Evolutionary conservation across 1,284 basidiomycete species (phyloP).

Genomic region (Athelia sp.): DNA sequence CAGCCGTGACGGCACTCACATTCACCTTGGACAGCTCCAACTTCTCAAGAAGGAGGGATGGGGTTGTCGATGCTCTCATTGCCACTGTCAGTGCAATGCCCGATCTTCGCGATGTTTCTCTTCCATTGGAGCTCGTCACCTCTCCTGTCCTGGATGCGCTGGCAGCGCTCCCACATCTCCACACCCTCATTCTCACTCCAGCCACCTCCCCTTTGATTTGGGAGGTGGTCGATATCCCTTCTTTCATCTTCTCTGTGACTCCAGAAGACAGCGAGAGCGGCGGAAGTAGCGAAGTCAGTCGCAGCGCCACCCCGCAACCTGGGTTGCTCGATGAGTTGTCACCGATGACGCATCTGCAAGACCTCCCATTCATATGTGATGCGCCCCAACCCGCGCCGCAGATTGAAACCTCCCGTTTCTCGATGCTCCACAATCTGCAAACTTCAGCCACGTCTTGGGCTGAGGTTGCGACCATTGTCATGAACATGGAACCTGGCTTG

Average conservation of each 20-base stretch:
- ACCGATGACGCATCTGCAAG: not conserved
- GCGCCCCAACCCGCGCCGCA: not conserved
- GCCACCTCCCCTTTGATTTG: not conserved
- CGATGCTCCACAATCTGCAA: not conserved
- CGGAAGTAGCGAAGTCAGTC: not conserved
- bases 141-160: not conserved
- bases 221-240: not conserved
- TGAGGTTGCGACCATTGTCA: not conserved
- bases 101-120: not conserved
- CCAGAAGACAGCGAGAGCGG: not conserved
- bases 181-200: not conserved
- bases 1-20: not conserved
- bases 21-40: conserved; percentile 1
- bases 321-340: too few relatives aligned
- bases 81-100: not conserved
- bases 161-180: not conserved
- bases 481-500: not conserved
- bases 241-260: not conserved
- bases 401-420: not conserved
- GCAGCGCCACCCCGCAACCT: too few relatives aligned
- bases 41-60: not conserved
- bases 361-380: not conserved
- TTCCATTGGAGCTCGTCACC: not conserved
- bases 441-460: not conserved
- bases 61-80: not conserved